These are phyloP conservation scores for Diutina mesorugosa DNA, from an alignment of 1,139 yeast genomes.

Conservation along the genomic window DNA sequence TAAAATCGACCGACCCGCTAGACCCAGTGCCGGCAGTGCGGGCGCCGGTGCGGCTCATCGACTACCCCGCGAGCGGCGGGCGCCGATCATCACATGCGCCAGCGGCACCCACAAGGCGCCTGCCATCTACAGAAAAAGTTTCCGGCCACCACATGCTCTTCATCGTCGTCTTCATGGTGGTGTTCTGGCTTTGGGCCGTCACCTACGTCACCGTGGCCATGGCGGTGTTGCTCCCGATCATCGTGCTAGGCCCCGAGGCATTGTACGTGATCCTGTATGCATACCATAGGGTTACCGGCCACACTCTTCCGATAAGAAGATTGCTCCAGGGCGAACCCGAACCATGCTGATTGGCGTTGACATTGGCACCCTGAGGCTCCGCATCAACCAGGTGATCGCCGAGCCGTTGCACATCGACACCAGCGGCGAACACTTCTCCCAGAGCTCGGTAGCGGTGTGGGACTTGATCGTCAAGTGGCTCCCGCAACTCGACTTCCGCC, in stretches of 20 bases:
- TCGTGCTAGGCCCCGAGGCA: slow-evolving; percentile 1
- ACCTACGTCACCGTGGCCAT: background rate
- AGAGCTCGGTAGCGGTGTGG: background rate
- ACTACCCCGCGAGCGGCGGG: background rate
- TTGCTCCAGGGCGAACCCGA: background rate
- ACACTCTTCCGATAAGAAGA: background rate
- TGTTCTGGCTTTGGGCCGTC: background rate
- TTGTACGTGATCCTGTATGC: slow-evolving; percentile 1
- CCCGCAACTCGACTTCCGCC: background rate
- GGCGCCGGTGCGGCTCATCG: background rate
- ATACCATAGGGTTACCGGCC: background rate
- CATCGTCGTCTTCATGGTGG: background rate
- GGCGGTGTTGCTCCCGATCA: background rate
- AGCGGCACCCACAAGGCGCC: background rate
- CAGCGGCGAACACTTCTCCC: background rate
- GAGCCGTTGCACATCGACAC: background rate
- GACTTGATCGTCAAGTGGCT: background rate
- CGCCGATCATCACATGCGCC: background rate
- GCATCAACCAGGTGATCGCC: background rate
- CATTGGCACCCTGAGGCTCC: background rate
- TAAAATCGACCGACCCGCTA: no score
- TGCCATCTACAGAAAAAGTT: background rate
- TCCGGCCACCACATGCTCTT: background rate
- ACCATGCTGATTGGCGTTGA: slow-evolving; percentile 1
- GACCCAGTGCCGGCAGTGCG: no score